Evolutionary conservation across 1,284 basidiomycete species (phyloP), one percentile per base, ranked within the genome.

Genomic region (Xanthoconium separans): DNA sequence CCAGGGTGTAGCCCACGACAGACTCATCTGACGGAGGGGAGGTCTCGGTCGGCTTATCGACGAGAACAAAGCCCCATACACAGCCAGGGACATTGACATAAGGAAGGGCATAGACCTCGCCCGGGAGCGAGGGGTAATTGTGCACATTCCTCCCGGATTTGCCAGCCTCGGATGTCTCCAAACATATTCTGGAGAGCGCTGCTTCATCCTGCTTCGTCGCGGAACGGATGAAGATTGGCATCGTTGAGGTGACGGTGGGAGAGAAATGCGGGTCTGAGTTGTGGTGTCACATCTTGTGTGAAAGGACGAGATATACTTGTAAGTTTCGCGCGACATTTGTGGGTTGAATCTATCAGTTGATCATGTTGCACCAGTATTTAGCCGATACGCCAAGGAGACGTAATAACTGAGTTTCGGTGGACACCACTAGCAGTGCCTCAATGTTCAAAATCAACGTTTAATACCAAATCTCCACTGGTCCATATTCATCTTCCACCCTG

Each of bases 11-110:
- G n/a, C 70, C 67, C 24, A 69, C 67, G 18, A 69, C 54, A 10
- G 54, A 53, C 47, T 68, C 73, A 24, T 72, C 65, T 22, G 63
- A 70, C 16, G 58, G 53, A 18, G 57, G 55, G 27, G 62, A 65
- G 37, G 46, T 41, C 30, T 71, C 65, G 27, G 59, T 65, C 12
- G 60, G 59, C 47, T 75, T 74, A 48, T 87, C 83, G 49, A 82
- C 82, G 65, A 91, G 70, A 30, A 91, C 87, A 68, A 88, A 91
- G 12, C 80, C 87, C 77, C 81, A 89, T 29, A 84, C 82, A 33
- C 75, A 77, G 13, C 80, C 80, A 9, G 49, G 40, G n/a, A 87
- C 69, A 52, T 81, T 79, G 50, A 87, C 77, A 67, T 91, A 91
- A 5, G 89, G 89, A 42, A 87, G 78, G 4, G 87, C 83, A 61